phyloP scores from a whole-genome alignment of 1,139 yeast species.

The Hemisphaericaspora subhashii region DNA sequence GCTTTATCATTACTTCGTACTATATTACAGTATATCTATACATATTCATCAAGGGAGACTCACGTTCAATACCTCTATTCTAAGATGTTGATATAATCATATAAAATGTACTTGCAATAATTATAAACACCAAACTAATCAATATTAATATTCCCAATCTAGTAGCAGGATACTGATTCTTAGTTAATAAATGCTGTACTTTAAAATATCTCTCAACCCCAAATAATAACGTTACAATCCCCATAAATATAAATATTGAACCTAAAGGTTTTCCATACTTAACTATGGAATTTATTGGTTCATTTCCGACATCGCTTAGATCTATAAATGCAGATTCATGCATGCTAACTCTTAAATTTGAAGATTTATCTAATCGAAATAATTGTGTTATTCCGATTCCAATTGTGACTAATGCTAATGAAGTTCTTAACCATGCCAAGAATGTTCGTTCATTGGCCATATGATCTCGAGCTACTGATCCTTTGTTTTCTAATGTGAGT shows the following conservation, averaged over 20 bases:
- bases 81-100: conserved; percentile 19
- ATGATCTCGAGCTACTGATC: conserved; percentile 52
- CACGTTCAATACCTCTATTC: too few species aligned
- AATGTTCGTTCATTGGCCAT: conserved; percentile 79
- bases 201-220: conserved; percentile 37
- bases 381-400: conserved; percentile 47
- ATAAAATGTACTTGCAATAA: conserved; percentile 25
- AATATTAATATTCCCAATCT: conserved; percentile 25
- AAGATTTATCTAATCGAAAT: conserved; percentile 31
- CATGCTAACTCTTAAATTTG: conserved; percentile 19
- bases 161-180: conserved; percentile 32
- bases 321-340: conserved; percentile 9
- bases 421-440: conserved; percentile 74
- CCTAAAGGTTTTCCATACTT: conserved; percentile 40
- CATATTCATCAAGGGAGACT: too few species aligned
- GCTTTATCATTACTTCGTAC: too few species aligned
- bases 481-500: conserved; percentile 42
- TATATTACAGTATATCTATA: not conserved
- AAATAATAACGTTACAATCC: conserved; percentile 33
- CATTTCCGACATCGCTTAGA: not conserved
- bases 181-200: conserved; percentile 30
- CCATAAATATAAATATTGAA: conserved; percentile 33
- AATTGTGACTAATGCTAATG: conserved; percentile 41
- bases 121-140: conserved; percentile 20
- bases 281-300: conserved; percentile 8